Conservation (phyloP, 768 basidiomycete species). For the Kwoniella heveanensis region DNA sequence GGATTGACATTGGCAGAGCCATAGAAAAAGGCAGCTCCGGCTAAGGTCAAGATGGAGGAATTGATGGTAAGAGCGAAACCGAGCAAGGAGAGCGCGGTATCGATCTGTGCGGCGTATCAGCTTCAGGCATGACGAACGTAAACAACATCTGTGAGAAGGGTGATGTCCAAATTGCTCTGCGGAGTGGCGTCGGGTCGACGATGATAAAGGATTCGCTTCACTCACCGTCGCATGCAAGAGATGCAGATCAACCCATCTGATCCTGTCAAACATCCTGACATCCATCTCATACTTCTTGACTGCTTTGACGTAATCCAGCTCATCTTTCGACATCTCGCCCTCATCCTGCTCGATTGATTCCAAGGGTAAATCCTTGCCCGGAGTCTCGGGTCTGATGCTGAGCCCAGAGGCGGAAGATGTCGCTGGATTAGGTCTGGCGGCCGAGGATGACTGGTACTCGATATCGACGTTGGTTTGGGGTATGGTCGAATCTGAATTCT, state of each 20-base stretch:
- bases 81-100: conserved; percentile 68
- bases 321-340: conserved; percentile 10
- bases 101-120: no score
- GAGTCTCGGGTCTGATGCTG: background rate
- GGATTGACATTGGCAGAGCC: conserved; percentile 52
- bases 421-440: background rate
- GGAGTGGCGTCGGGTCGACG: no score
- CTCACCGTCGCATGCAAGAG: conserved; percentile 54
- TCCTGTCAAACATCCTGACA: conserved; percentile 51
- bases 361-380: conserved; percentile 3
- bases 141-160: no score
- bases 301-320: conserved; percentile 24
- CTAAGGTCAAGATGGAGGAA: conserved; percentile 74
- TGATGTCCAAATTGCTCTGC: background rate
- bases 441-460: background rate
- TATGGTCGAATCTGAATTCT: conserved; percentile 8
- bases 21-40: conserved; percentile 78
- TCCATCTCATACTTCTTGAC: conserved; percentile 43
- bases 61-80: conserved; percentile 89
- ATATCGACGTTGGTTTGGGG: background rate
- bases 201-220: background rate
- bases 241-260: conserved; percentile 53
- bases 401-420: background rate
- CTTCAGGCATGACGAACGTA: no score
- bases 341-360: background rate